phyloP scores from a whole-genome alignment of 371 early-diverging fungal species.

The Zychaea mexicana region DNA sequence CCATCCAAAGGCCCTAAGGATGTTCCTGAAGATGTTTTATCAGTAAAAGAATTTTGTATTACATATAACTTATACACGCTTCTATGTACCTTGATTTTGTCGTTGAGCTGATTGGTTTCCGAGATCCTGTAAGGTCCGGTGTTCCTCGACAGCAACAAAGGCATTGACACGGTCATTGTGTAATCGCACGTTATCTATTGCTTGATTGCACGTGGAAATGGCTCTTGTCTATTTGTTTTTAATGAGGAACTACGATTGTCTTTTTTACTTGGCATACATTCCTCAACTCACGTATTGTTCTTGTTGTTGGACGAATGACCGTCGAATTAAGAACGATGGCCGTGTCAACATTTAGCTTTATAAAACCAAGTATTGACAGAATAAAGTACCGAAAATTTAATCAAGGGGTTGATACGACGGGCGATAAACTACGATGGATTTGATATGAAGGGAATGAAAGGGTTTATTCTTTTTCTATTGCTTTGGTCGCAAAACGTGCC shows the following conservation, averaged over 20 bases:
- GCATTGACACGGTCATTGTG: slow-evolving; percentile 38
- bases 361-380: too few species aligned
- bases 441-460: too few species aligned
- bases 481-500: too few species aligned
- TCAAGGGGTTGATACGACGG: too few species aligned
- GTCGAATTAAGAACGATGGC: neutral
- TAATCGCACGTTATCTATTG: slow-evolving; percentile 20
- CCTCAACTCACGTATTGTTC: neutral
- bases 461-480: too few species aligned
- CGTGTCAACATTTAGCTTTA: neutral
- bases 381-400: too few species aligned
- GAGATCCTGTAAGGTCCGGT: slow-evolving; percentile 1
- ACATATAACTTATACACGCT: neutral
- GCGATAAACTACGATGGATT: too few species aligned
- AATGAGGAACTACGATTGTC: too few species aligned
- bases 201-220: slow-evolving; percentile 7
- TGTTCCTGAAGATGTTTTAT: slow-evolving; percentile 9
- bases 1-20: slow-evolving; percentile 56
- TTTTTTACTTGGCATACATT: neutral
- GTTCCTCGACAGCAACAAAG: slow-evolving; percentile 32
- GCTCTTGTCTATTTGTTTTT: neutral
- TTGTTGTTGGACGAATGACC: neutral
- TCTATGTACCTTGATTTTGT: slow-evolving; percentile 6
- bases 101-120: neutral
- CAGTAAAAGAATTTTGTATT: neutral